A percentile compares a stretch with the other conserved stretches of the same genome.
Conservation (phyloP, 2,329 filamentous ascomycete species). For the Aspergillus brunneoviolaceus region DNA sequence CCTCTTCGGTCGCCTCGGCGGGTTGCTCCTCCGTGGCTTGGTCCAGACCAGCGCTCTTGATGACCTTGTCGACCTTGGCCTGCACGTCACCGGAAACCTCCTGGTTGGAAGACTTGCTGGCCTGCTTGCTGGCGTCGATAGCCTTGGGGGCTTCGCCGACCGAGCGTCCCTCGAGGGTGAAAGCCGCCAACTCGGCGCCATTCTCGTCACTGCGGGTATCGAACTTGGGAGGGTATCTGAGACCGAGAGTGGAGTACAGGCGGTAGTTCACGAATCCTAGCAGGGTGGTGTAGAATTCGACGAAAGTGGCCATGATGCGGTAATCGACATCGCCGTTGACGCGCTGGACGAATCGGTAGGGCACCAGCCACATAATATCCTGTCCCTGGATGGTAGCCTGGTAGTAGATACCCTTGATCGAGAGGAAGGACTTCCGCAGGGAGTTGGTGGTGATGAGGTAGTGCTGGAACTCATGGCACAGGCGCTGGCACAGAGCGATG, state of each 20-base stretch:
- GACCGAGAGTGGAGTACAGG: constrained; percentile 83
- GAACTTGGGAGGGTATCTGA: constrained; percentile 96
- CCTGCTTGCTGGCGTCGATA: constrained; percentile 55
- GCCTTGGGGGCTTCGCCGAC: constrained; percentile 50
- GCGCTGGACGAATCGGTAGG: constrained; percentile 96
- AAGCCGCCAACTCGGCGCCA: constrained; percentile 85
- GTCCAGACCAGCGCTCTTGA: constrained; percentile 43
- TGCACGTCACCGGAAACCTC: constrained; percentile 70
- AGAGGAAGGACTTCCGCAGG: constrained; percentile 92
- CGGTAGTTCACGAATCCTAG: constrained; percentile 95
- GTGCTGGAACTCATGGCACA: constrained; percentile 95
- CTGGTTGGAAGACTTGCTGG: constrained; percentile 49
- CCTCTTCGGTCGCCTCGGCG: constrained; percentile 48
- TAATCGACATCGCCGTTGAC: constrained; percentile 95
- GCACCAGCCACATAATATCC: constrained; percentile 94
- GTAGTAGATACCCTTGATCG: constrained; percentile 99
- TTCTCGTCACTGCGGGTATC: constrained; percentile 82
- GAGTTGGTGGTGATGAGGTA: constrained; percentile 92
- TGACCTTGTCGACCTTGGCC: constrained; percentile 61
- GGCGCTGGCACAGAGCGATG: constrained; percentile 87
- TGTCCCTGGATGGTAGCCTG: constrained; percentile 96
- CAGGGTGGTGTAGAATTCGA: constrained; percentile 97
- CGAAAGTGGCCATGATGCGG: constrained; percentile 97
- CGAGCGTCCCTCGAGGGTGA: constrained; percentile 79
- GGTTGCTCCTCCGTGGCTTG: constrained; percentile 45